These are phyloP conservation scores for Chiua virens DNA, from an alignment of 768 basidiomycete species.

Conservation along the genomic window DNA sequence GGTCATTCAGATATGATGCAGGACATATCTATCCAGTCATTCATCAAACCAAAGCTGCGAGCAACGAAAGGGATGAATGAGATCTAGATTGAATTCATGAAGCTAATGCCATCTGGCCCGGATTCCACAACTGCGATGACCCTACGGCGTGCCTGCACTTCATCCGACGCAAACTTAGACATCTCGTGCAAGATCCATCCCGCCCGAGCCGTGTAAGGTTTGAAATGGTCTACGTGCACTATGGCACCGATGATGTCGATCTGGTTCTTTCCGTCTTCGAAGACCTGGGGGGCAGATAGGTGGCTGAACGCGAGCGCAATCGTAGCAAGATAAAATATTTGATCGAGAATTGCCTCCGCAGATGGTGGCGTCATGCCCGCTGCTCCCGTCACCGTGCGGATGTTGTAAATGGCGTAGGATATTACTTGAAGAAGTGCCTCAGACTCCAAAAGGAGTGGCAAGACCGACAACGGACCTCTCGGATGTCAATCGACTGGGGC, in stretches of 20 bases:
- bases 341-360: conserved; percentile 88
- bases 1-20: too few species aligned
- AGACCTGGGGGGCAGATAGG: conserved; percentile 52
- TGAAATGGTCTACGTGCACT: conserved; percentile 77
- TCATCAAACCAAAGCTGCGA: too few species aligned
- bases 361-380: conserved; percentile 65
- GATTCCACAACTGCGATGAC: conserved; percentile 37
- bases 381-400: conserved; percentile 62
- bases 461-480: conserved; percentile 64
- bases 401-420: conserved; percentile 79
- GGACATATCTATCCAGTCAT: too few species aligned
- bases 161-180: conserved; percentile 52
- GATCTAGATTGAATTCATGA: too few species aligned
- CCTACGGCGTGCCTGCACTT: conserved; percentile 52
- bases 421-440: conserved; percentile 76
- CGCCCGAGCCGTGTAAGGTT: conserved; percentile 66
- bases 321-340: conserved; percentile 84
- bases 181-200: conserved; percentile 74
- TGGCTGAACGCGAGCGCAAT: conserved; percentile 70
- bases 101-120: conserved; percentile 46
- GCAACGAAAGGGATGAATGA: too few species aligned
- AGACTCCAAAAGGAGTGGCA: conserved; percentile 66
- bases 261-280: conserved; percentile 60
- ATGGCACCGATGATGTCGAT: conserved; percentile 73
- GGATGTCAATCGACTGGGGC: conserved; percentile 67